Percentiles rank a stretch among this genome's conserved stretches.
These are phyloP conservation scores for Physcia stellaris DNA, from an alignment of 495 filamentous ascomycete species.

Conservation along the genomic window DNA sequence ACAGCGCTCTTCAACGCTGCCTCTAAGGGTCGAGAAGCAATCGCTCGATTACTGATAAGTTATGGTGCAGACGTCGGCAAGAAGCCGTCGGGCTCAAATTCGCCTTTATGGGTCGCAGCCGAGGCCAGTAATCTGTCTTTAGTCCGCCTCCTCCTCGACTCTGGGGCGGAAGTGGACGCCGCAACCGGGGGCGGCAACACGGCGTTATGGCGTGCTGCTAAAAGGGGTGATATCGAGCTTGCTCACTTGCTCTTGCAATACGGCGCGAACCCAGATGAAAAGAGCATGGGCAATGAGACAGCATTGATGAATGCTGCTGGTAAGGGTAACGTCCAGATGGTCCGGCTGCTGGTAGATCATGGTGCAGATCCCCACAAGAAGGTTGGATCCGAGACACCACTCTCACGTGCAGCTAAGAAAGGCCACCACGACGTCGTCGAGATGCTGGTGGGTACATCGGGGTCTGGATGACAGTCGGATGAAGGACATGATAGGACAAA, in stretches of 20 bases:
- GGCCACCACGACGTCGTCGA: conserved; percentile 3
- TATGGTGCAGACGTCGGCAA: conserved; percentile 8
- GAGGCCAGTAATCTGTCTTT: not conserved
- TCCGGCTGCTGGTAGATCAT: not conserved
- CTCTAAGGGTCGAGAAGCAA: conserved; percentile 1
- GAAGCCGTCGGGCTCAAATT: conserved; percentile 6
- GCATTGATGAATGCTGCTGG: conserved; percentile 6
- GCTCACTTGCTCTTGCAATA: not conserved
- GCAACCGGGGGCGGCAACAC: not conserved
- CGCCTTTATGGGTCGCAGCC: not conserved
- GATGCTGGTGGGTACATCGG: too few relatives aligned
- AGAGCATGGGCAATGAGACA: conserved; percentile 4
- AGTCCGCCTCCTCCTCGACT: not conserved
- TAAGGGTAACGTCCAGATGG: conserved; percentile 4
- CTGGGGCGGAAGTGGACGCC: not conserved
- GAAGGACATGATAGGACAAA: too few relatives aligned
- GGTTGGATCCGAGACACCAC: conserved; percentile 4
- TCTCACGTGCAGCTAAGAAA: conserved; percentile 8
- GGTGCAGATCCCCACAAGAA: conserved; percentile 9
- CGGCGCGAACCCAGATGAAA: conserved; percentile 6
- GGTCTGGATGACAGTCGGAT: too few relatives aligned
- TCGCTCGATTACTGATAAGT: conserved; percentile 8
- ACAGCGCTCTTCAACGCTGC: conserved; percentile 11
- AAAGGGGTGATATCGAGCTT: not conserved
- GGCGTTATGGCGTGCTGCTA: not conserved